Conservation (phyloP, 805 yeast genomes). For the Yarrowia deformans region DNA sequence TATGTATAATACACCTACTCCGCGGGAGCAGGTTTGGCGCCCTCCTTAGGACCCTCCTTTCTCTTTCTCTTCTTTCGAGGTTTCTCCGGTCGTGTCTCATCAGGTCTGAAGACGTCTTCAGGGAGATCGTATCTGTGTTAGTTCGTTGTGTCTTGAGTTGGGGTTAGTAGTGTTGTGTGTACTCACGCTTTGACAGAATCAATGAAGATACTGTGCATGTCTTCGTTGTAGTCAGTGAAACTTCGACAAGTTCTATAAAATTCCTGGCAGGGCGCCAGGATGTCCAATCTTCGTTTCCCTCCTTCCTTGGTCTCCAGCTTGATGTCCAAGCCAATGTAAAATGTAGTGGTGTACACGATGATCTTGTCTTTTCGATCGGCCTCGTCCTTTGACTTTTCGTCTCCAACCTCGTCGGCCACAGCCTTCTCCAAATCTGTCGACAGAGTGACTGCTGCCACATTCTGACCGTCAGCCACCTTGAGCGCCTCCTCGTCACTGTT, state of each 20-base stretch:
- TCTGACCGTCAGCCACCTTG: conserved; percentile 66
- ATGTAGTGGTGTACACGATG: conserved; percentile 68
- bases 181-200: conserved; percentile 69
- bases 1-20: conserved; percentile 9
- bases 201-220: conserved; percentile 65
- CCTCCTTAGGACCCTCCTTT: conserved; percentile 41
- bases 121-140: conserved; percentile 69
- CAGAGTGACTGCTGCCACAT: conserved; percentile 51
- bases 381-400: conserved; percentile 46
- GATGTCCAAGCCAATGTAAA: conserved; percentile 79
- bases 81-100: conserved; percentile 76
- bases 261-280: conserved; percentile 89
- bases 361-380: conserved; percentile 42
- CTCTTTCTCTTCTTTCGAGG: conserved; percentile 61
- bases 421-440: conserved; percentile 42
- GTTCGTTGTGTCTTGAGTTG: background rate
- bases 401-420: conserved; percentile 45
- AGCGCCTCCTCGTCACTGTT: conserved; percentile 62
- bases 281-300: conserved; percentile 65
- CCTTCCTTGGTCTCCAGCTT: conserved; percentile 57
- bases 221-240: conserved; percentile 71
- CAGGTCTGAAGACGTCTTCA: conserved; percentile 78
- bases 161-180: background rate
- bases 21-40: conserved; percentile 13
- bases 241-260: conserved; percentile 81